These are phyloP conservation scores for Boletus rubropictus DNA, from an alignment of 768 basidiomycete genomes.

Conservation along the genomic window DNA sequence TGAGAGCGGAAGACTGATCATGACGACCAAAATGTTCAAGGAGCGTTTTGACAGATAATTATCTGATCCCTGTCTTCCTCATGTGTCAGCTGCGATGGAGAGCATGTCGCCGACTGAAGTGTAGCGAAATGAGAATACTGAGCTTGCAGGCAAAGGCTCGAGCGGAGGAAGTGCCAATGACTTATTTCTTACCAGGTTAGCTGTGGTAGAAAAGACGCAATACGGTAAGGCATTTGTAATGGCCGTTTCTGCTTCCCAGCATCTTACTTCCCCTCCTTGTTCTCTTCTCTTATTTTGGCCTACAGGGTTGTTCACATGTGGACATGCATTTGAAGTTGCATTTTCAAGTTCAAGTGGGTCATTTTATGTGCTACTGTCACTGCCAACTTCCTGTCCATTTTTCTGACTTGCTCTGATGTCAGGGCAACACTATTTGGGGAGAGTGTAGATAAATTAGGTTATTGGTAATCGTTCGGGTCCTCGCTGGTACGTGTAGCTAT, in stretches of 20 bases:
- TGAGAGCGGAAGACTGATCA: conserved; percentile 11
- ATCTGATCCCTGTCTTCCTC: conserved; percentile 14
- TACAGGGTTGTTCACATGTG: conserved; percentile 14
- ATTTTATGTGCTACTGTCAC: no score
- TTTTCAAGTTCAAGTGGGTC: conserved; percentile 13
- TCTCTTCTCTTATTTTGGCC: neutral
- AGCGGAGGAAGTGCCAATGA: neutral
- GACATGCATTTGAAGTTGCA: conserved; percentile 15
- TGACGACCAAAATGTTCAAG: conserved; percentile 10
- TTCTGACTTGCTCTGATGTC: neutral
- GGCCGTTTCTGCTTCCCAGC: no score
- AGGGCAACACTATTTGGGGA: conserved; percentile 20
- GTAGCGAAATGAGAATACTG: neutral
- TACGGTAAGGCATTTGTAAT: neutral
- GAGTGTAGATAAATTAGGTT: no score
- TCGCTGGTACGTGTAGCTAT: no score
- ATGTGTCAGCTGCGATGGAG: neutral
- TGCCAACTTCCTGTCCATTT: neutral
- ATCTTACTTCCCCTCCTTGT: neutral
- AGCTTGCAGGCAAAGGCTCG: neutral
- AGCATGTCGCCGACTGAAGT: neutral
- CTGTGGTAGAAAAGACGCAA: conserved; percentile 5
- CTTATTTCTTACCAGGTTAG: conserved; percentile 12
- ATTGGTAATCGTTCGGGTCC: no score
- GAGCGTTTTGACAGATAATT: conserved; percentile 9